Conservation (phyloP, 2,329 filamentous ascomycete genomes). For the Talaromyces atroroseus region DNA sequence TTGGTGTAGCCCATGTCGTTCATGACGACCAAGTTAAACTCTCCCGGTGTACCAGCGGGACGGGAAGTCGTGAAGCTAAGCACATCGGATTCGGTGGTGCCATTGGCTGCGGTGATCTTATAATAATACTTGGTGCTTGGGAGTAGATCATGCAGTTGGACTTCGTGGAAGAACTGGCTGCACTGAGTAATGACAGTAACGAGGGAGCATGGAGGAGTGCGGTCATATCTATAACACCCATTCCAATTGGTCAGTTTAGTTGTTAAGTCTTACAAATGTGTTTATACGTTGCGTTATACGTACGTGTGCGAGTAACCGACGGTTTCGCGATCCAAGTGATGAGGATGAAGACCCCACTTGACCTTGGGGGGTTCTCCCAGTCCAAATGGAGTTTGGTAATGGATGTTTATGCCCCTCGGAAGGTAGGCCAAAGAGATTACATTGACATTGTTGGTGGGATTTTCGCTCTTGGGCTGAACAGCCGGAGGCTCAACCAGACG, state of each 20-base stretch:
- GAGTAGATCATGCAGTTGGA: slow-evolving; percentile 39
- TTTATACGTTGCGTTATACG: slow-evolving; percentile 12
- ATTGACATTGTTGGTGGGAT: slow-evolving; percentile 50
- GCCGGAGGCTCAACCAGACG: slow-evolving; percentile 48
- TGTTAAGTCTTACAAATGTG: not conserved
- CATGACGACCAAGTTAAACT: slow-evolving; percentile 45
- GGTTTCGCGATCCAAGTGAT: slow-evolving; percentile 30
- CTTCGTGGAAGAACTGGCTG: slow-evolving; percentile 50
- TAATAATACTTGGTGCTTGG: slow-evolving; percentile 49
- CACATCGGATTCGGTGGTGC: slow-evolving; percentile 44
- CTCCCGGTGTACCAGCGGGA: slow-evolving; percentile 36
- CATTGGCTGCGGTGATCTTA: slow-evolving; percentile 45
- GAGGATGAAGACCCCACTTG: slow-evolving; percentile 37
- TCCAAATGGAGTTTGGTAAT: slow-evolving; percentile 52
- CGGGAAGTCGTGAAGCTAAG: slow-evolving; percentile 45
- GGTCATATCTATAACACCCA: slow-evolving; percentile 25
- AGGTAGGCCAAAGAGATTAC: slow-evolving; percentile 48
- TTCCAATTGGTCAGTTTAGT: not conserved
- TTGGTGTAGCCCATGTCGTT: slow-evolving; percentile 54
- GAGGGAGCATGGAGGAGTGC: slow-evolving; percentile 47
- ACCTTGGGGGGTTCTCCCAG: slow-evolving; percentile 42
- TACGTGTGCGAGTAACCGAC: slow-evolving; percentile 40
- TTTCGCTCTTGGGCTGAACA: slow-evolving; percentile 39
- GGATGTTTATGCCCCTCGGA: slow-evolving; percentile 47
- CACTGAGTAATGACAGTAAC: slow-evolving; percentile 43